A percentile compares a stretch with the other conserved stretches of the same genome.
Evolutionary conservation across 2,329 filamentous ascomycete genomes (phyloP).

Genomic region (Chaetomiaceae sp.): DNA sequence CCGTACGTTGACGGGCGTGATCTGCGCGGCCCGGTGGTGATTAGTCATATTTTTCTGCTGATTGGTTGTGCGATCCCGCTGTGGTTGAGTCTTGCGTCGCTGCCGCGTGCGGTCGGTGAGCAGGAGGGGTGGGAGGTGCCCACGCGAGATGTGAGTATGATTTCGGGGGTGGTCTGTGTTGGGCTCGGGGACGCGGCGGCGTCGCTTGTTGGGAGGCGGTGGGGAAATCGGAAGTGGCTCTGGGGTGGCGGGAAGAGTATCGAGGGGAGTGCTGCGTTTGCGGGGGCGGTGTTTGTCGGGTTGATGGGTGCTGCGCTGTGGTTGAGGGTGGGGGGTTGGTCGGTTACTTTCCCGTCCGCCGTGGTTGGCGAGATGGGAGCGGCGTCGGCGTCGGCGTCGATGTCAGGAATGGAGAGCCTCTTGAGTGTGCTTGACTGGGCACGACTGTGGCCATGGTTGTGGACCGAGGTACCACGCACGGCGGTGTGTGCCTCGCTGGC

Average conservation of each 20-base stretch:
- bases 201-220: constrained; percentile 81
- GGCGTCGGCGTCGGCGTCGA: neutral
- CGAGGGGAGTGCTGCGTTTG: constrained; percentile 82
- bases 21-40: constrained; percentile 86
- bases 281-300: constrained; percentile 70
- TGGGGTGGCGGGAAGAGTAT: constrained; percentile 97
- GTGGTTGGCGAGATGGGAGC: neutral
- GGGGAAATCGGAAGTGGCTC: constrained; percentile 84
- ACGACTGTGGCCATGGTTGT: constrained; percentile 11
- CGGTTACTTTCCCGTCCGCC: constrained; percentile 29
- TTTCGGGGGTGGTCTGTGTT: constrained; percentile 88
- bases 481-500: constrained; percentile 70
- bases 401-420: constrained; percentile 14
- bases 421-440: constrained; percentile 9
- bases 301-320: constrained; percentile 67
- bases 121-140: constrained; percentile 67
- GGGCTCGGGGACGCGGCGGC: constrained; percentile 93
- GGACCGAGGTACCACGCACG: constrained; percentile 54
- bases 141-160: constrained; percentile 77
- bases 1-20: constrained; percentile 95
- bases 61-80: constrained; percentile 93
- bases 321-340: constrained; percentile 74
- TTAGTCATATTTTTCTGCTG: constrained; percentile 92
- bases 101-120: constrained; percentile 34
- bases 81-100: constrained; percentile 77